Base-by-base conservation (phyloP, 768 basidiomycete genomes). In the Tulasnella sp. region DNA sequence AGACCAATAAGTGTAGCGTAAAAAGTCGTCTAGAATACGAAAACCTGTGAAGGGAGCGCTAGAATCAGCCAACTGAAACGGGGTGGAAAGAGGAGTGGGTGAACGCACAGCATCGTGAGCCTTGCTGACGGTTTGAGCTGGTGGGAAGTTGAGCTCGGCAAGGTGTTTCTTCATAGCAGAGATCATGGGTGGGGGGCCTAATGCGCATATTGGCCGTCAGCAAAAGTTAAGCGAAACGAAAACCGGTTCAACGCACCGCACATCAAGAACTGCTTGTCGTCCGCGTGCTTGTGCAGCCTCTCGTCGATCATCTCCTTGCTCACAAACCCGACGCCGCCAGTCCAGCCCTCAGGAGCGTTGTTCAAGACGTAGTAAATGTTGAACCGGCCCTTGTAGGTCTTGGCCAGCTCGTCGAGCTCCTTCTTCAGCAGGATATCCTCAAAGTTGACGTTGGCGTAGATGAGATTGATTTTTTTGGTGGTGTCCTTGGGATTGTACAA, bases 361-460 rank as follows among this genome's bases (percentile, higher is more conserved):
- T 99, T 99, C 84, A 99, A 91, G 78, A 98, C 96, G 85, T 96
- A 96, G 87, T 90, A 91, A 77, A 97, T 89, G 83, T 90, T 91
- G 89, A 99, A 96, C 80, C 91, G 89, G 72, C 88, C 85, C 31
- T 89, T 88, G 84, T 97, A 89, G 79, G 87, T 87, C 74, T 88
- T 88, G 24, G 90, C 89, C 72, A 98, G 91, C 78, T 90, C 89
- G 85, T 98, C 96, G 73, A 99, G 90, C 84, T 98, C 96, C 81
- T 91, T 89, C 84, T 91, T 94, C 83, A 99, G 90, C 58, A 99
- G 91, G 84, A 99, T 98, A 85, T 99, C 98, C 79, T 96, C 94
- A 80, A 89, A 85, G 86, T 93, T 93, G 82, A 98, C 96, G 87
- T 99, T 99, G 83, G 98, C 98, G 87, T 99, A 99, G 85, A 99